Percentiles rank a stretch among this genome's conserved stretches.
Conservation (phyloP, 305 asterid genomes). For the Euphrasia arctica region DNA sequence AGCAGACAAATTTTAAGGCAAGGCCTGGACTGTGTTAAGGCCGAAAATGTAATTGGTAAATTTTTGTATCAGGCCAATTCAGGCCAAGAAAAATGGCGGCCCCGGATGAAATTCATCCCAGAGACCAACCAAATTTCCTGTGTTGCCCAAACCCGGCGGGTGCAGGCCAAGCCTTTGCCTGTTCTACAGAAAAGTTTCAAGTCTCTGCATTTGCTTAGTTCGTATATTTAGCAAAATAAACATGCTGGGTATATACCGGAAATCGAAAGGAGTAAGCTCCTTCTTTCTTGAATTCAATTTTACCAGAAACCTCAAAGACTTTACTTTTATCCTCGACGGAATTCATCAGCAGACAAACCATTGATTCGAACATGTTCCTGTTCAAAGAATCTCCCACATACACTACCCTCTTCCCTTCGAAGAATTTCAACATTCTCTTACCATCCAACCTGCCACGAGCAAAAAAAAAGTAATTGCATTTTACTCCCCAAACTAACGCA, state of each 20-base stretch:
- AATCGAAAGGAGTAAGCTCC: slow-evolving; percentile 41
- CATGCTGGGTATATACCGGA: slow-evolving; percentile 18
- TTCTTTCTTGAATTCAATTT: slow-evolving; percentile 39
- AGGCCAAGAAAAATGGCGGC: no score
- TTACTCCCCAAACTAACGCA: neutral
- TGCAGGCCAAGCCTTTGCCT: no score
- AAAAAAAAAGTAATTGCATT: neutral
- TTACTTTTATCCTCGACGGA: slow-evolving; percentile 40
- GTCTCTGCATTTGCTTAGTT: neutral
- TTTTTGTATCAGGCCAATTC: no score
- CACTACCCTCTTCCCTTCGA: slow-evolving; percentile 42
- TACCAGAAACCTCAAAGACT: slow-evolving; percentile 50
- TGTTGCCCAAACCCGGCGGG: no score
- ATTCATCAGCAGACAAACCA: slow-evolving; percentile 40
- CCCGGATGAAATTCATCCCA: no score
- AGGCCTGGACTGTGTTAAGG: no score
- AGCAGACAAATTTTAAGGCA: no score
- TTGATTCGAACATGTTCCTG: slow-evolving; percentile 51
- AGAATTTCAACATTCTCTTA: slow-evolving; percentile 30
- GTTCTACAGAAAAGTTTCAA: no score
- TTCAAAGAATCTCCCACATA: slow-evolving; percentile 50
- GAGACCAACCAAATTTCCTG: no score
- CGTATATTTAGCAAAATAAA: neutral
- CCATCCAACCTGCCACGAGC: slow-evolving; percentile 31
- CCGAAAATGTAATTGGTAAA: no score